Evolutionary conservation across 306 rosid species (phyloP).

Genomic region (Castanopsis chinensis): DNA sequence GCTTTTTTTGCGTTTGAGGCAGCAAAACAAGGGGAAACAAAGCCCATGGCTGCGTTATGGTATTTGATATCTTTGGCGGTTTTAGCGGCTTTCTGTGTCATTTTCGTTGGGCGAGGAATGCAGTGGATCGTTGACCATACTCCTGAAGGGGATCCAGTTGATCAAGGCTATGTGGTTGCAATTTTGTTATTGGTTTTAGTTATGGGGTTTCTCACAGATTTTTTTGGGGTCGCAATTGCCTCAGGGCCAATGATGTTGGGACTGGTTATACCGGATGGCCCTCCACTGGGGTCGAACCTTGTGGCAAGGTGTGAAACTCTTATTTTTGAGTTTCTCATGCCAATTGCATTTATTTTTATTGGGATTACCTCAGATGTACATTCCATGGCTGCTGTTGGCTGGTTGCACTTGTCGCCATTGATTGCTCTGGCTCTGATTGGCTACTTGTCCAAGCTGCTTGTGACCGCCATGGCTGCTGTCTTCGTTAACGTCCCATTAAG

Average conservation of each 20-base stretch:
- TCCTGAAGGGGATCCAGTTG: conserved; percentile 49
- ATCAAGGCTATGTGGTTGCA: conserved; percentile 28
- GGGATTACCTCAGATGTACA: conserved; percentile 48
- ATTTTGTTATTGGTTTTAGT: conserved; percentile 42
- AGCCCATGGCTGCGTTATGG: conserved; percentile 28
- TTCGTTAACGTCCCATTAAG: conserved; percentile 42
- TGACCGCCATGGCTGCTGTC: conserved; percentile 29
- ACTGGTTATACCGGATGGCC: conserved; percentile 63
- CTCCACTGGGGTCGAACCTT: conserved; percentile 56
- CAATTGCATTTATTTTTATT: conserved; percentile 50
- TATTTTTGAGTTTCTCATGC: conserved; percentile 48
- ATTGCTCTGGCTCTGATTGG: conserved; percentile 39
- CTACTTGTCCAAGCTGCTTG: conserved; percentile 36
- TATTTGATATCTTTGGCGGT: conserved; percentile 26
- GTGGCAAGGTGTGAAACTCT: conserved; percentile 43
- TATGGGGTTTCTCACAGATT: conserved; percentile 51
- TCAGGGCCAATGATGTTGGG: conserved; percentile 77
- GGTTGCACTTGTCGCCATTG: conserved; percentile 45
- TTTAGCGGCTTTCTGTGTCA: neutral
- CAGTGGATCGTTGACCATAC: conserved; percentile 32
- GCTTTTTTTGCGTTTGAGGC: conserved; percentile 44
- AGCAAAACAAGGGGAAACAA: conserved; percentile 35
- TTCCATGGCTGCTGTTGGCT: conserved; percentile 30
- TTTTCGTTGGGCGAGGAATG: conserved; percentile 29
- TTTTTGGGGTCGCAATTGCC: conserved; percentile 53